Evolutionary conservation across 257 asterid species (phyloP), one percentile per base, ranked within the genome.

Genomic region (Oldenlandia corymbosa): DNA sequence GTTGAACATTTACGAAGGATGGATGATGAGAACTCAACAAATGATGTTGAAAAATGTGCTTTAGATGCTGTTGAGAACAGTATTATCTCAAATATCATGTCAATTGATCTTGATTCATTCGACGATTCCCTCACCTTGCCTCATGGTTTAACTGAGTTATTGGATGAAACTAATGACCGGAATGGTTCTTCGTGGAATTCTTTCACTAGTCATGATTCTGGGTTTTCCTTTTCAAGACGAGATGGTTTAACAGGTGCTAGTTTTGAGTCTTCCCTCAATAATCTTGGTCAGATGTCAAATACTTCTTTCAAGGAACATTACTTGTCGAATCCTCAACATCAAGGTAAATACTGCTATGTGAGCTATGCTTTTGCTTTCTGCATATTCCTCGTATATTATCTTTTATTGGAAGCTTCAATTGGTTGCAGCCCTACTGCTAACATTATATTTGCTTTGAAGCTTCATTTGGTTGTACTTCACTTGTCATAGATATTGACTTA

Each of bases 1-100:
- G 95, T 89, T 48, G 95, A 92, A 78, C 96, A 89, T 80, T 75
- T 92, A 58, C 86, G 96, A 51, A 85, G 99, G 78, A 80, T 88
- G 69, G 86, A 73, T 70, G 87, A 75, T 71, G 87, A 71, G 52
- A 75, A 75, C 62, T 67, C 68, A 71, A 72, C 69, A 59, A 82
- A 80, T 84, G 86, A 75, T 59, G 85, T 71, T 68, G 86, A 85
- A 58, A 79, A 66, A 50, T 74, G 95, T 65, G 82, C 73, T 54
- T 77, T 81, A 62, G 81, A 78, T 80, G 88, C 84, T 61, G 87
- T 79, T 58, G 86, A 85, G 81, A 85, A 82, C 72, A 79, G 87
- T 76, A 84, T 85, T 66, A 81, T 85, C 66, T 91, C 88, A 10
- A 91, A 85, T 82, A 80, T 92, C 62, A 68, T 92, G 89, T 80